Base-by-base conservation (phyloP, 164 flowering plant species). In the Tinospora cordifolia region DNA sequence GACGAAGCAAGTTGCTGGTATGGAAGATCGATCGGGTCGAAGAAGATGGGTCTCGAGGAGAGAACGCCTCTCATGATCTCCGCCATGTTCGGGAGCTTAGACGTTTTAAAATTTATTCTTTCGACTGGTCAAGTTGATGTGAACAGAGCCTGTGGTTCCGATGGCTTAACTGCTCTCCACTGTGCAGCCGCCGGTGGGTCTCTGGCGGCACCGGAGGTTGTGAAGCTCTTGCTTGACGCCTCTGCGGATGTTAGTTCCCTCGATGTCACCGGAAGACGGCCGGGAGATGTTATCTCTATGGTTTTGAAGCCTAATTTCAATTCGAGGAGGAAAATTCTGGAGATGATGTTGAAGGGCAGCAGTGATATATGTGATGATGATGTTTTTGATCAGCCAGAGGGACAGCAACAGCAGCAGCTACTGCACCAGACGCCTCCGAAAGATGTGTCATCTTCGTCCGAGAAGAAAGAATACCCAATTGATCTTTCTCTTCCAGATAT, bases 181-280 rank as follows among this genome's bases (percentile, higher is more conserved):
- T 89, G 95, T 71, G 97, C 96, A 27, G 91, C 84, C 1, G 84
- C 92, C n/a, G 97, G 97, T 9, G 93, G 97, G 8, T 79, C 97
- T 0, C 40, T 49, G 8, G 63, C 84, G 0, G 77, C 87, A 0
- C 62, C 77, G 11, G 88, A 85, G 75, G 65, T 80, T 39, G 86
- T 89, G 22, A 79, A 83, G 80, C 75, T 83, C 66, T 77, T 94
- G 78, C 76, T 94, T 54, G 83, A 79, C 65, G 83, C 91, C 10
- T 81, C 86, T 30, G 97, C 93, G 0, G 86, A 88, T 72, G 73
- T 75, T 13, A 70, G 78, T 30, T 59, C 72, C n/a, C 69, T 81
- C 22, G 87, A 89, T 72, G 86, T 83, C 0, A 68, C 72, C 69
- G 97, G 96, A 15, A 85, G 81, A 21, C 79, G 65, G 15, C 86